phyloP scores from a whole-genome alignment of 2,329 filamentous ascomycete genomes.

The Pseudogymnoascus verrucosus region DNA sequence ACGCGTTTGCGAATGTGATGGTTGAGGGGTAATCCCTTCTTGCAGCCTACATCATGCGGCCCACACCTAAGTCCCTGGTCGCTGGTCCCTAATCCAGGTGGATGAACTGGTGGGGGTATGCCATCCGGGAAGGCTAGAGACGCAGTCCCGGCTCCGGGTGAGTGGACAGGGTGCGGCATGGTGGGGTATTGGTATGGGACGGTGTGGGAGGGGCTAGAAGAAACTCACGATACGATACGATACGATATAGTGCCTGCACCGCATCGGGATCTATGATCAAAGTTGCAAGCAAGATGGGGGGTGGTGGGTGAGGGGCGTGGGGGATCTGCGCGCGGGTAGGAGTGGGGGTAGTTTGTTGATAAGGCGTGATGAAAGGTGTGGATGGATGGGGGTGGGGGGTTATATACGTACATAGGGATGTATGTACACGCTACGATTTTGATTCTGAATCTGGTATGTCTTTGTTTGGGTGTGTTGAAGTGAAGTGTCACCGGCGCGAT shows the following conservation, averaged over 20 bases:
- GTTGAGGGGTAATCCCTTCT: conserved; percentile 12
- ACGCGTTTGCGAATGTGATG: conserved; percentile 27
- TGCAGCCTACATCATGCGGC: too few species aligned
- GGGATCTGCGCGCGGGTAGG: background rate
- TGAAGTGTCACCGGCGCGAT: background rate
- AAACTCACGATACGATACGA: background rate
- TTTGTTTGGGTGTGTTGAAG: background rate
- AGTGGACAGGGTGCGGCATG: background rate
- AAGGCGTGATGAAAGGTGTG: background rate
- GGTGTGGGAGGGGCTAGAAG: background rate
- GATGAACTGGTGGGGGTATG: background rate
- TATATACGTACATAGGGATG: background rate
- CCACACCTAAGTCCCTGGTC: too few species aligned
- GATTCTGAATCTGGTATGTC: background rate
- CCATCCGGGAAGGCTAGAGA: background rate
- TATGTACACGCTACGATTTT: background rate
- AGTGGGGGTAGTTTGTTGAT: background rate
- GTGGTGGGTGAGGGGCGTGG: background rate
- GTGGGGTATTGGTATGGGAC: background rate
- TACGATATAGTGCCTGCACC: background rate
- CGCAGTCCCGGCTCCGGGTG: background rate
- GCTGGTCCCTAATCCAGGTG: background rate
- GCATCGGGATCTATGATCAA: background rate
- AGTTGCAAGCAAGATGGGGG: background rate
- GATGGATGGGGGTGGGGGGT: background rate